Conservation (phyloP, 2,329 filamentous ascomycete species). For the Sphaerostilbella broomeana region DNA sequence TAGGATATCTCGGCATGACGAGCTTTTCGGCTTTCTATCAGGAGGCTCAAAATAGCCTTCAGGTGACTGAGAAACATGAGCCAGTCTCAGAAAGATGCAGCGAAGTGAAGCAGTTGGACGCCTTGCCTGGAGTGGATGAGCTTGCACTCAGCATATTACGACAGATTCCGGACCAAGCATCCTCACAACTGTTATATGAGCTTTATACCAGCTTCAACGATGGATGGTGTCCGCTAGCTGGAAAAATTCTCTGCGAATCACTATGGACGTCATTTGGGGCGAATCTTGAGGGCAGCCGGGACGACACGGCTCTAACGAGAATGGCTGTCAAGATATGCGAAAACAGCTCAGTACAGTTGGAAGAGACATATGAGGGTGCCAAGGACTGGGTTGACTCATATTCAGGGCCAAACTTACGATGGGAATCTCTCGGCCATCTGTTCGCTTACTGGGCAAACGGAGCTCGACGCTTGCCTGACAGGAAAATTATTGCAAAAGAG, state of each 20-base stretch:
- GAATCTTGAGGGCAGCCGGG: neutral
- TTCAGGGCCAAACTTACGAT: slow-evolving; percentile 31
- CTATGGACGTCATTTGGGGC: slow-evolving; percentile 3
- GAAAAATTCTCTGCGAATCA: neutral
- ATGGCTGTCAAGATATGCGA: slow-evolving; percentile 29
- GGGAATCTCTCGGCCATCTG: slow-evolving; percentile 37
- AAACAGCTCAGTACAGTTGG: slow-evolving; percentile 31
- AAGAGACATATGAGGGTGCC: slow-evolving; percentile 28
- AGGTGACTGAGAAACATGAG: neutral
- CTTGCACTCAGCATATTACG: slow-evolving; percentile 2
- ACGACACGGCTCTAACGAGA: slow-evolving; percentile 2
- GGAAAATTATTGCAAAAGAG: neutral
- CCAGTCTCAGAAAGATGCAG: neutral
- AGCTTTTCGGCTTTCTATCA: slow-evolving; percentile 11
- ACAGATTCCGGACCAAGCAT: slow-evolving; percentile 4
- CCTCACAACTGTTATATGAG: neutral
- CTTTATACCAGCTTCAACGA: slow-evolving; percentile 1
- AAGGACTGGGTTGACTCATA: slow-evolving; percentile 34
- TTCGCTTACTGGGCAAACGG: slow-evolving; percentile 18
- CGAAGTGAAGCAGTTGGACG: neutral
- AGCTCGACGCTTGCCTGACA: slow-evolving; percentile 3
- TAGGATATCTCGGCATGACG: slow-evolving; percentile 11
- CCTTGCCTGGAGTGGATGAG: neutral
- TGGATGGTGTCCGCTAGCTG: slow-evolving; percentile 3
- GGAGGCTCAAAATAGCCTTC: slow-evolving; percentile 5